These are phyloP conservation scores for Hemisphaericaspora subhashii DNA, from an alignment of 1,139 yeast species.

Conservation along the genomic window DNA sequence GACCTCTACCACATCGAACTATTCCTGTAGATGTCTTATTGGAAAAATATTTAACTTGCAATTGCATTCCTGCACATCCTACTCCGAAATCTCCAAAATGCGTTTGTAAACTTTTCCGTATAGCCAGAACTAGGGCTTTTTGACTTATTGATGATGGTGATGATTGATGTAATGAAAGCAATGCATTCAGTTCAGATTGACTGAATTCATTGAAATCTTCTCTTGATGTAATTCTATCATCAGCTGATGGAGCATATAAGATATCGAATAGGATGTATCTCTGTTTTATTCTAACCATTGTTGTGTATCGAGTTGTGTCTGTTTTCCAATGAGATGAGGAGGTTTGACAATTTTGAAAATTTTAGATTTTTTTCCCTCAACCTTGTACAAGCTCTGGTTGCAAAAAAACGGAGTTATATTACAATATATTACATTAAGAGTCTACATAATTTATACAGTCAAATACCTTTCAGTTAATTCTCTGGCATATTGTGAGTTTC, in stretches of 20 bases:
- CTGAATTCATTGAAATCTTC: conserved; percentile 24
- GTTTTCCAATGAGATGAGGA: conserved; percentile 1
- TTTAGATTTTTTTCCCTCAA: conserved; percentile 1
- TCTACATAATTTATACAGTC: conserved; percentile 23
- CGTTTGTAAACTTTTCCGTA: conserved; percentile 54
- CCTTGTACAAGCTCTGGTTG: too few relatives aligned
- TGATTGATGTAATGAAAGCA: conserved; percentile 49
- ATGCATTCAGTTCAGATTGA: conserved; percentile 33
- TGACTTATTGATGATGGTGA: conserved; percentile 47
- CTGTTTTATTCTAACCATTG: conserved; percentile 86
- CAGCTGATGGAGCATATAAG: conserved; percentile 53
- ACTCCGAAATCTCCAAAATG: conserved; percentile 79
- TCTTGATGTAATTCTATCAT: conserved; percentile 10
- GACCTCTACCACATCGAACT: conserved; percentile 69
- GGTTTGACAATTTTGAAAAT: neutral
- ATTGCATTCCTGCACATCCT: conserved; percentile 61
- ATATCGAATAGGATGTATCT: conserved; percentile 82
- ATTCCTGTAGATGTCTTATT: conserved; percentile 84
- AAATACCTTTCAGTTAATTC: conserved; percentile 64
- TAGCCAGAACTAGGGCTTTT: conserved; percentile 49
- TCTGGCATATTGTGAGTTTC: conserved; percentile 66
- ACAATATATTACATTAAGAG: neutral
- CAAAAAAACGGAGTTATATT: too few relatives aligned
- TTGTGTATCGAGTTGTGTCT: conserved; percentile 1
- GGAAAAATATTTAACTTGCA: conserved; percentile 79